A percentile compares a stretch with the other conserved stretches of the same genome.
Conservation (phyloP, 495 filamentous ascomycete genomes). For the Aspergillus steynii region DNA sequence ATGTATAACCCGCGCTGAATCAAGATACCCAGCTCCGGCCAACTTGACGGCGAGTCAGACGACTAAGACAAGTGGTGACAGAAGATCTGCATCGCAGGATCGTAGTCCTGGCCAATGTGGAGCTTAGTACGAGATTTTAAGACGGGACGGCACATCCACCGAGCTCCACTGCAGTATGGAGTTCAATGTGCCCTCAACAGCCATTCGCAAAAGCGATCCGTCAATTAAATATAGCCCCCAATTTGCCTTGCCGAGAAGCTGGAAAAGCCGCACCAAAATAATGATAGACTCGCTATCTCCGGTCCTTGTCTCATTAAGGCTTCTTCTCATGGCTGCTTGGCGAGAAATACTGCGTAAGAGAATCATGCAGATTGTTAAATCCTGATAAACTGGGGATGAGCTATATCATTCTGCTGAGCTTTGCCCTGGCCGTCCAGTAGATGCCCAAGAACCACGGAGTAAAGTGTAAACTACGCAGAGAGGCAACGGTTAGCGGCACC, state of each 20-base stretch:
- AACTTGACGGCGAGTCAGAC: neutral
- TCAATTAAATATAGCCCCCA: neutral
- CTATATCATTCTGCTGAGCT: neutral
- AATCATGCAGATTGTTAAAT: neutral
- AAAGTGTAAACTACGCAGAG: no score
- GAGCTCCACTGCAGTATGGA: neutral
- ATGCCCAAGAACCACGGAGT: neutral
- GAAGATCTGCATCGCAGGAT: neutral
- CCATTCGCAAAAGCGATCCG: neutral
- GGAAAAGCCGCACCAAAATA: neutral
- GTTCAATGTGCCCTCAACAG: neutral
- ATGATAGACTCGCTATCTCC: neutral
- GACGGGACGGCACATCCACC: neutral
- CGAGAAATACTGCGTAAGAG: neutral
- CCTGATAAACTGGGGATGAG: neutral
- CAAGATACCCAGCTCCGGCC: neutral
- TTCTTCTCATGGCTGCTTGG: neutral
- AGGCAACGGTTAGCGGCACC: no score
- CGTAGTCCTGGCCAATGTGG: neutral
- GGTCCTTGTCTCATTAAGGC: no score
- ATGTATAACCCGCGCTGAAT: neutral
- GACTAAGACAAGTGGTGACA: neutral
- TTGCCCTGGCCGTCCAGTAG: neutral
- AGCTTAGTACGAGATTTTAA: neutral
- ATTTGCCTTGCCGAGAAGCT: neutral